Evolutionary conservation across 2,329 filamentous ascomycete species (phyloP), one percentile per base, ranked within the genome.

Genomic region (Catunica adiposa): DNA sequence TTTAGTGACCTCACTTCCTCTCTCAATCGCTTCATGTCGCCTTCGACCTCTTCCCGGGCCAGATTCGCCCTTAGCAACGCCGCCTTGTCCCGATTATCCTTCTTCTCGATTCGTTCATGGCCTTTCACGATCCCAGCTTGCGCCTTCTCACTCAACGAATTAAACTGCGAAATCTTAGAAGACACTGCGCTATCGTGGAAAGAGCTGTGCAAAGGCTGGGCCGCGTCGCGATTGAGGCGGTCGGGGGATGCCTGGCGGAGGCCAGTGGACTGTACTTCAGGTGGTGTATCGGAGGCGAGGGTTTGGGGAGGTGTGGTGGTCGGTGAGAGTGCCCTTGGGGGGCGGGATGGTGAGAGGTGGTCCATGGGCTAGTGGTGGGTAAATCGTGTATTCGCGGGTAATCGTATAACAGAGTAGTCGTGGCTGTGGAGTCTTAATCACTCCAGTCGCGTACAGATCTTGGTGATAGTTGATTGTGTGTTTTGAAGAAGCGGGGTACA

Each of bases 141-240:
- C 34, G 76, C 75, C 66, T 77, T 72, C 61, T 73, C 69, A 57
- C 82, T 76, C 37, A 87, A 72, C 57, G 73, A 77, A 69, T 87
- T 85, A 67, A 87, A 86, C 66, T 85, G 83, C 63, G 78, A 80
- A 60, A 86, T 83, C 63, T 81, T 79, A 59, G 83, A 78, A 62
- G 80, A 73, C 4, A 85, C 80, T 22, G 78, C 78, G 62, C 77
- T 79, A 59, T 80, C 77, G 60, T 78, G 73, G 15, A 67, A 68
- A 56, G 69, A 70, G 63, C 59, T 64, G 60, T 64, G 67, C 47
- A 62, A 62, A 40, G 69, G 64, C 25, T 67, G 63, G 61, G 70
- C 66, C 55, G 69, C 61, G 55, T 67, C 64, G 61, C 67, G 65
- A 64, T 84, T 83, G 58, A 77, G 73, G 63, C 81, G 80, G 62